Percentiles rank a stretch among this genome's conserved stretches.
phyloP scores from a whole-genome alignment of 2,329 filamentous ascomycete genomes.

The Mariannaea sp. region DNA sequence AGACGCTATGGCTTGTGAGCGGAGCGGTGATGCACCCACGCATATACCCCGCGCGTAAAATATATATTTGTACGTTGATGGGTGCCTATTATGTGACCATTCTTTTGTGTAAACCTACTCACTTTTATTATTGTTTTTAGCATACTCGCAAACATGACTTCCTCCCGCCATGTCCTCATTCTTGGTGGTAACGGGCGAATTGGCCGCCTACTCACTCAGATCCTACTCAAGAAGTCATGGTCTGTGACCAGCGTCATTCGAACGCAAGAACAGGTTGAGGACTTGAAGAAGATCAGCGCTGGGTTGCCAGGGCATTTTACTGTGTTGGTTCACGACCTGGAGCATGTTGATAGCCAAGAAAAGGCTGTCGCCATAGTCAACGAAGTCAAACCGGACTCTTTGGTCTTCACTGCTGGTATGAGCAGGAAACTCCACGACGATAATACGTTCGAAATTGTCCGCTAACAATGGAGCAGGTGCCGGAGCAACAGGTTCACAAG shows the following conservation, averaged over 20 bases:
- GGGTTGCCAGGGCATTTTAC: conserved; percentile 62
- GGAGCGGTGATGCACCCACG: no score
- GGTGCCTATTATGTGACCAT: no score
- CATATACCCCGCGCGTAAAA: no score
- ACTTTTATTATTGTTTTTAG: no score
- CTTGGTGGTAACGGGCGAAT: conserved; percentile 80
- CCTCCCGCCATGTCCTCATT: conserved; percentile 59
- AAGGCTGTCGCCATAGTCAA: conserved; percentile 58
- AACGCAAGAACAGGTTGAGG: conserved; percentile 63
- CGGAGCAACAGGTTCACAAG: conserved; percentile 48
- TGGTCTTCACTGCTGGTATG: conserved; percentile 64
- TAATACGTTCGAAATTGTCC: neutral
- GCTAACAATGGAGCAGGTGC: conserved; percentile 26
- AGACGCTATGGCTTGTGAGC: no score
- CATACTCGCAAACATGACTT: conserved; percentile 19
- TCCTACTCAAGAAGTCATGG: conserved; percentile 72
- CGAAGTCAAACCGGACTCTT: conserved; percentile 62
- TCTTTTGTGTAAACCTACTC: no score
- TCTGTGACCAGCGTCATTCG: conserved; percentile 76
- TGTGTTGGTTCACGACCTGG: conserved; percentile 68
- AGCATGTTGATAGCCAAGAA: conserved; percentile 67
- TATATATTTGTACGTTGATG: no score
- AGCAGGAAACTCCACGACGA: neutral
- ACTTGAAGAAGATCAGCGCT: conserved; percentile 62
- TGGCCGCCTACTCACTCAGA: conserved; percentile 69